Conservation (phyloP, 352 stramenopile genomes). For the Globisporangium emineosum region DNA sequence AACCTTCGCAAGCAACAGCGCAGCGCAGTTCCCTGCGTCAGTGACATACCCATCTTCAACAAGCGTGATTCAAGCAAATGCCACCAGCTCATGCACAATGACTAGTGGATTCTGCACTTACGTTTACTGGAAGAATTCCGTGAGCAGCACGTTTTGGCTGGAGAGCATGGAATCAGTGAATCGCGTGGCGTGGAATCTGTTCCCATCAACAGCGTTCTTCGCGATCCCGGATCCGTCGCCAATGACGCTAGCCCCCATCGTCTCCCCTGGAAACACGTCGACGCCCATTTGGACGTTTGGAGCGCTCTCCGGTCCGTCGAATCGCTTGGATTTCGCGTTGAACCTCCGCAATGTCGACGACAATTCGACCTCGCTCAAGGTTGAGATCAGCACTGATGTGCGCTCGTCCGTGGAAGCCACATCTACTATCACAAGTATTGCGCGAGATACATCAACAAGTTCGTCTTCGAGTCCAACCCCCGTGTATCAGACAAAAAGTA, state of each 20-base stretch:
- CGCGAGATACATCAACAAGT: constrained; percentile 16
- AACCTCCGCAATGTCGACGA: constrained; percentile 41
- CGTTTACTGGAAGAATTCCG: constrained; percentile 8
- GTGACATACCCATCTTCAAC: constrained; percentile 25
- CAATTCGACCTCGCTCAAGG: constrained; percentile 44
- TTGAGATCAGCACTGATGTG: constrained; percentile 47
- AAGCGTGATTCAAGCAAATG: constrained; percentile 8
- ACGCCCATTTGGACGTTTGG: constrained; percentile 43
- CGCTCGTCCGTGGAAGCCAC: constrained; percentile 34
- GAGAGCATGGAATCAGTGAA: constrained; percentile 47
- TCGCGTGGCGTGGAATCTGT: constrained; percentile 40
- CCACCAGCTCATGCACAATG: constrained; percentile 14
- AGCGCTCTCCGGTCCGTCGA: constrained; percentile 17
- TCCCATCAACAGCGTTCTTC: constrained; percentile 33
- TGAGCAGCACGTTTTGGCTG: constrained; percentile 42
- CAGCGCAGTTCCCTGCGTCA: constrained; percentile 19
- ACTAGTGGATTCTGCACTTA: constrained; percentile 12
- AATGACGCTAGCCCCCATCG: constrained; percentile 21
- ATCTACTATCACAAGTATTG: constrained; percentile 57
- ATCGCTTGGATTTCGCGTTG: constrained; percentile 41
- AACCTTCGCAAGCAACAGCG: constrained; percentile 17
- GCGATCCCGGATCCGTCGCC: constrained; percentile 17
- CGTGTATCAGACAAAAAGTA: constrained; percentile 33
- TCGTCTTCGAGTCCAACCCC: neutral
- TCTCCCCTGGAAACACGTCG: constrained; percentile 28